A percentile compares a stretch with the other conserved stretches of the same genome.
These are phyloP conservation scores for Polygonum aviculare DNA, from an alignment of 148 eudicot genomes.

Conservation along the genomic window DNA sequence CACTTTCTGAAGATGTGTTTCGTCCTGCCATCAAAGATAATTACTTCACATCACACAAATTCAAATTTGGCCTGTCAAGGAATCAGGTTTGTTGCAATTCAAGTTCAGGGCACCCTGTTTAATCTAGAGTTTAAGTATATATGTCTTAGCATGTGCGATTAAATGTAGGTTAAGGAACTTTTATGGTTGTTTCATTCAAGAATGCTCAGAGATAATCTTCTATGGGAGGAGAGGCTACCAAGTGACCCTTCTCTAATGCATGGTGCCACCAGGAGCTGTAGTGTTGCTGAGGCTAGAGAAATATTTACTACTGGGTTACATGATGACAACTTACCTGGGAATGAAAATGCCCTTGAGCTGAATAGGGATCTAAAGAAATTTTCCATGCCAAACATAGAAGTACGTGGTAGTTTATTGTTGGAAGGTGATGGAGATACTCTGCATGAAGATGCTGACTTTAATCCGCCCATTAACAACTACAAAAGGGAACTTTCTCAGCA, in stretches of 20 bases:
- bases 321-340: neutral
- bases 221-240: neutral
- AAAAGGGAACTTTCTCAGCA: neutral
- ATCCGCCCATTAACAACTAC: neutral
- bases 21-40: conserved; percentile 39
- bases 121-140: neutral
- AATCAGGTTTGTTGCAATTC: conserved; percentile 28
- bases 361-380: neutral
- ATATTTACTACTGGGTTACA: neutral
- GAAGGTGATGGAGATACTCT: neutral
- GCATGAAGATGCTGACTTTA: neutral
- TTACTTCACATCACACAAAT: conserved; percentile 27
- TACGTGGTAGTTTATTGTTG: neutral
- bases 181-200: conserved; percentile 30
- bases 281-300: neutral
- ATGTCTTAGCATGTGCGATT: neutral
- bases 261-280: neutral
- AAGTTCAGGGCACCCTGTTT: neutral
- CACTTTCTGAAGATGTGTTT: conserved; percentile 36
- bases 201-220: conserved; percentile 22
- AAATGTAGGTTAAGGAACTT: conserved; percentile 37
- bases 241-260: neutral
- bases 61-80: conserved; percentile 36
- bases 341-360: neutral
- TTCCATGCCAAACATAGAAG: neutral